Evolutionary conservation across 352 stramenopile species (phyloP), one percentile per base, ranked within the genome.

Genomic region (Globisporangium paddicum): DNA sequence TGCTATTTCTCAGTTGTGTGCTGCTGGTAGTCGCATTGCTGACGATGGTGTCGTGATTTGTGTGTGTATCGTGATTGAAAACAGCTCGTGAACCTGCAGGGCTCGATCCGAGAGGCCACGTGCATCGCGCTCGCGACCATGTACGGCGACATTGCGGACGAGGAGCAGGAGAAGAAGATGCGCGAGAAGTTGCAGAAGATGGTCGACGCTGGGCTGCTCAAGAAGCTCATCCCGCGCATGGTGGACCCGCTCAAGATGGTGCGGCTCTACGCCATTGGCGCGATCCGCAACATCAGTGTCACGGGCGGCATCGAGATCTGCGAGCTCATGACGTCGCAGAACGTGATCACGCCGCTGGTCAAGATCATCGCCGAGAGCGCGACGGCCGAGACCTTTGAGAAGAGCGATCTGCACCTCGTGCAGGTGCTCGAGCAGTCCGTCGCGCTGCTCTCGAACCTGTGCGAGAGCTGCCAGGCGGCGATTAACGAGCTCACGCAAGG

Each of bases 271-370:
- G 84, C 83, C 8, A 64, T 96, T 8, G 86, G 86, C 21, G 86
- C 86, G 14, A 69, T 94, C 52, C 83, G 71, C 62, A 96, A 96
- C 66, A 91, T 96, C 51, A 94, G 82, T 60, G 81, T 93, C n/a
- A 90, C 85, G 0, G 86, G 86, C 47, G 86, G 86, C 37, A 68
- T 90, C 38, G 84, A 93, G 66, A 72, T 90, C 19, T 96, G 81
- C 51, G 86, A 96, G 71, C 61, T 77, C 44, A 88, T 96, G 77
- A 92, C 77, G 30, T 62, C 58, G 18, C 73, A 89, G 54, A 89
- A 89, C 49, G 79, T 91, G 19, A 71, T 93, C 51, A 89, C 83
- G 60, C 86, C 86, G 30, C 63, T 91, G 35, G 73, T 90, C 16
- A 89, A 86, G 45, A 68, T 96, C 51, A 79, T 94, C 45, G 51